Percentiles rank a stretch among this genome's conserved stretches.
Evolutionary conservation across 2,329 filamentous ascomycete species (phyloP).

Genomic region (Dactylellina haptotyla): DNA sequence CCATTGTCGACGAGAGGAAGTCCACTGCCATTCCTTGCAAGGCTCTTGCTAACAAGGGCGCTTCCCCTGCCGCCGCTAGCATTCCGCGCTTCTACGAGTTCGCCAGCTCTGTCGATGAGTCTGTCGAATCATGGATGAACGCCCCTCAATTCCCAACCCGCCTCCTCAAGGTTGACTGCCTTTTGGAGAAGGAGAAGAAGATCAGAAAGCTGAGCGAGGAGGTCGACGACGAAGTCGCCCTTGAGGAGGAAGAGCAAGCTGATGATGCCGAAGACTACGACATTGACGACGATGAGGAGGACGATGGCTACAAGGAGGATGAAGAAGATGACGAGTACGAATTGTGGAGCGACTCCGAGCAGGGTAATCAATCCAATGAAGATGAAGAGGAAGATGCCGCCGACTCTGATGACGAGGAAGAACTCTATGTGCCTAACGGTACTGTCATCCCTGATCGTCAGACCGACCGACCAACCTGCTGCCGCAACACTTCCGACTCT

Average conservation of each 20-base stretch:
- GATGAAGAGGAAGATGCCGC: slow-evolving; percentile 62
- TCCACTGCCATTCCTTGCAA: slow-evolving; percentile 60
- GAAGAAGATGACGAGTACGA: slow-evolving; percentile 71
- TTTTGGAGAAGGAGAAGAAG: slow-evolving; percentile 85
- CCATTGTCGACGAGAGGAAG: slow-evolving; percentile 64
- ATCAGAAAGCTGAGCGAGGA: slow-evolving; percentile 88
- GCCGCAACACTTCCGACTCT: slow-evolving; percentile 70
- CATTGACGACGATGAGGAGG: slow-evolving; percentile 64
- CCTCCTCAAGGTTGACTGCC: slow-evolving; percentile 88
- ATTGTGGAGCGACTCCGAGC: slow-evolving; percentile 64
- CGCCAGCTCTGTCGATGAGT: slow-evolving; percentile 76
- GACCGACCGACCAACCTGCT: slow-evolving; percentile 58
- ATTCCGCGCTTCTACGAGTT: slow-evolving; percentile 85
- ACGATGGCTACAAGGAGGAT: slow-evolving; percentile 66
- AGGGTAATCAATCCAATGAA: slow-evolving; percentile 65
- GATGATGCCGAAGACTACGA: slow-evolving; percentile 63
- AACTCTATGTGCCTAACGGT: slow-evolving; percentile 60
- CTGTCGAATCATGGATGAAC: slow-evolving; percentile 92
- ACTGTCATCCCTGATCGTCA: slow-evolving; percentile 53
- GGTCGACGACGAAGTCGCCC: slow-evolving; percentile 85
- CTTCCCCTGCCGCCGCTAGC: slow-evolving; percentile 60
- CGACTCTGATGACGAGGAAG: slow-evolving; percentile 59
- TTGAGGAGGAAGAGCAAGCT: slow-evolving; percentile 72
- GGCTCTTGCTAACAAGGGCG: slow-evolving; percentile 59
- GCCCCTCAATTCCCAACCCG: slow-evolving; percentile 72